phyloP scores from a whole-genome alignment of 73 alveolate genomes.

The Durusdinium trenchii region DNA sequence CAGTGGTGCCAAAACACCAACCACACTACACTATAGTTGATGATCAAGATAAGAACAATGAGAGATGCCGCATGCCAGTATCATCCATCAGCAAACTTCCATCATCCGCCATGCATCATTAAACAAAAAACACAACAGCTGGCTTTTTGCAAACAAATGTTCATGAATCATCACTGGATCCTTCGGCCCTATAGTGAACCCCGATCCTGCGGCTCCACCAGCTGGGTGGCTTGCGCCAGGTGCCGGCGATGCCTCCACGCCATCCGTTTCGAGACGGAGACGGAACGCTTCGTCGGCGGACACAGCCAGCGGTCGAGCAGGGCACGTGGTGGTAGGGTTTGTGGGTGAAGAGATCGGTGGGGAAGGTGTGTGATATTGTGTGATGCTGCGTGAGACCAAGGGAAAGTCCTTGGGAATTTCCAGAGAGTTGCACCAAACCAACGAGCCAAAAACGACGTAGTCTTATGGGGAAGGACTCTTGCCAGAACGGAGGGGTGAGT shows the following conservation, averaged over 20 bases:
- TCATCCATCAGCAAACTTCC: too few species aligned
- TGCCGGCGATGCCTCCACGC: slow-evolving; percentile 84
- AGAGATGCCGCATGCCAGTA: too few species aligned
- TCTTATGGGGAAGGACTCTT: too few species aligned
- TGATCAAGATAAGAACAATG: too few species aligned
- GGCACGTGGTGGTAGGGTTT: not conserved
- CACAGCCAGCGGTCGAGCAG: not conserved
- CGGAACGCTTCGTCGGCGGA: slow-evolving; percentile 51
- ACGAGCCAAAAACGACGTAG: too few species aligned
- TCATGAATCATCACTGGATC: not conserved
- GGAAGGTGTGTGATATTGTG: not conserved
- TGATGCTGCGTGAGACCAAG: not conserved
- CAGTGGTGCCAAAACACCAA: too few species aligned
- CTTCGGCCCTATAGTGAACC: not conserved
- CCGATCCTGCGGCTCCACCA: too few species aligned
- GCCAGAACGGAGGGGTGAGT: too few species aligned
- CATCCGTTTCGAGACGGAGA: slow-evolving; percentile 78
- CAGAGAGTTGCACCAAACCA: too few species aligned
- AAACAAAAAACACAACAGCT: not conserved
- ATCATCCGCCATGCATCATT: too few species aligned
- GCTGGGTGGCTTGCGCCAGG: slow-evolving; percentile 5
- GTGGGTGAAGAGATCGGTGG: too few species aligned
- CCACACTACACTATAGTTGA: too few species aligned
- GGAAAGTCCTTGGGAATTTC: not conserved
- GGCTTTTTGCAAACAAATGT: not conserved